Evolutionary conservation across 2,329 filamentous ascomycete genomes (phyloP), one percentile per base, ranked within the genome.

Genomic region (Diaporthe nobilis): DNA sequence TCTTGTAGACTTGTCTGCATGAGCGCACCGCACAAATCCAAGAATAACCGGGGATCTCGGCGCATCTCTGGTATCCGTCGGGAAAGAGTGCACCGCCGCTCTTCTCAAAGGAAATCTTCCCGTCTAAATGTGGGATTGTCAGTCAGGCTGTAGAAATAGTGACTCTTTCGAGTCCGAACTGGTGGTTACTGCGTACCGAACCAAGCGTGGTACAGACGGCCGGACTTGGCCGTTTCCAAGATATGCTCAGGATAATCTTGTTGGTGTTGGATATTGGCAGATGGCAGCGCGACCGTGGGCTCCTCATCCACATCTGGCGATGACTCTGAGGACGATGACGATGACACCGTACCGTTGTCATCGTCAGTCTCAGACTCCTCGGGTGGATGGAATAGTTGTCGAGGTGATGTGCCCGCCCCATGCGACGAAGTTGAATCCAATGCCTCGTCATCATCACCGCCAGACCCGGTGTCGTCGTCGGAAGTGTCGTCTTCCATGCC

Each of bases 21-120:
- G 72, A 75, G 20, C 75, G 68, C 12, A 76, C 68, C 22, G 75
- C 8, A 22, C 75, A 76, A 4, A 76, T 63, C 75, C 75, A 76
- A 3, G 72, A 51, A 17, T 51, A 67, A 20, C 73, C 60, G 6
- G 61, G 20, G n/a, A 63, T 25, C 12, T 25, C 42, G 25, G 47
- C 53, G 57, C 57, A 37, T 63, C 71, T 74, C n/a, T 28, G 20
- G 15, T 76, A 76, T 5, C 75, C 75, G 12, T 71, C 63, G 25
- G 75, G 75, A 20, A 76, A 71, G 34, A 76, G 15, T 13, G 75
- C 75, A 20, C 71, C 71, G 34, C 47, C n/a, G 20, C 25, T 47
- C 28, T 58, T 61, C 3, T 71, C 47, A 22, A 76, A n/a, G 3
- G 31, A 39, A 22, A 15, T 31, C 6, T 47, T 68, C 34, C 44